Evolutionary conservation across 192 early-diverging fungal genomes (phyloP), one percentile per base, ranked within the genome.

Genomic region (Coemansia sp.): DNA sequence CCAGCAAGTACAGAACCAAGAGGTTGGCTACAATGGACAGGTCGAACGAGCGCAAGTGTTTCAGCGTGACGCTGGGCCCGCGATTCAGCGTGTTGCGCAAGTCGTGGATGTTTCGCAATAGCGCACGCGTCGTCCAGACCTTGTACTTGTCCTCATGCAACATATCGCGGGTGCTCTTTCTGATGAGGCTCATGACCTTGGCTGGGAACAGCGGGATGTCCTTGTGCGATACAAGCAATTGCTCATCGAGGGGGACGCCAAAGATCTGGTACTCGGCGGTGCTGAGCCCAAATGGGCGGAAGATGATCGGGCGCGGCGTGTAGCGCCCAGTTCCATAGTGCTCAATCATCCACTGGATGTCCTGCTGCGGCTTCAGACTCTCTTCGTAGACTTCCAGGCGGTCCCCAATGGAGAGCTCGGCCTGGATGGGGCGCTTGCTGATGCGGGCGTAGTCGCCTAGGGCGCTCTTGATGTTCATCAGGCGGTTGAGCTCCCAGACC

Each of bases 301-400:
- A 92, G 0, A 92, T 74, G 11, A 89, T 86, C 4, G 90, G 87
- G n/a, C 84, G 84, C 33, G 91, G 91, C 9, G 83, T 76, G 61
- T 89, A 92, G 18, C 85, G 76, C 5, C 88, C 87, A 11, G 87
- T 88, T 28, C 86, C 84, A 70, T 92, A 90, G 59, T 89, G 86
- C 45, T 92, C 88, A 40, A 92, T 89, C 39, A 87, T 85, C 74
- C 85, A 91, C 59, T 91, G 88, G 38, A 92, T 86, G 64, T 92
- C 91, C 58, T 90, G 85, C 46, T 86, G 79, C n/a, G 91, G 89
- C 70, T 87, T 86, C n/a, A 92, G 71, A 18, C 89, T 88, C 74
- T 92, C 88, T 23, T 91, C 89, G 26, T 87, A 86, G 2, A 87
- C 86, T 16, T 85, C 76, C 65, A 89, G 81, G 5, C 86, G 70